Conservation (phyloP, 169 alveolate genomes). For the Cryptosporidium bovis region DNA sequence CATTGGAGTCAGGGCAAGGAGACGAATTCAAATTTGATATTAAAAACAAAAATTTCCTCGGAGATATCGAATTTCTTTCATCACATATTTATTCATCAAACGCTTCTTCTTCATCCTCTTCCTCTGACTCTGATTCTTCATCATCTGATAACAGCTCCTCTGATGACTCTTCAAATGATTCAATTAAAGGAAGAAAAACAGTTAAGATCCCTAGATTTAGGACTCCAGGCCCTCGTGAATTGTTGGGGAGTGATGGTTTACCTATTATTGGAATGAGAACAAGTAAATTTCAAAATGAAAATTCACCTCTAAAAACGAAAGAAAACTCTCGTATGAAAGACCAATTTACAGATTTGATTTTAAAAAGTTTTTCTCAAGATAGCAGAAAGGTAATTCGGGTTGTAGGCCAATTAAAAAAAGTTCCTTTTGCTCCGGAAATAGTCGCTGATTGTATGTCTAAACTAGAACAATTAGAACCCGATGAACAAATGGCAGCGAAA, state of each 20-base stretch:
- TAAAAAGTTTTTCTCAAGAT: background rate
- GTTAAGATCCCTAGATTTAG: slow-evolving; percentile 63
- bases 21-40: too few species aligned
- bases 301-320: slow-evolving; percentile 5
- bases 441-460: slow-evolving; percentile 81
- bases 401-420: slow-evolving; percentile 73
- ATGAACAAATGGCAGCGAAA: slow-evolving; percentile 84
- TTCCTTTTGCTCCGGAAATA: slow-evolving; percentile 79
- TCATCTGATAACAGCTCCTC: slow-evolving; percentile 39
- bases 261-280: slow-evolving; percentile 46
- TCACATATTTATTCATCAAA: background rate
- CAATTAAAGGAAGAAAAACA: slow-evolving; percentile 10
- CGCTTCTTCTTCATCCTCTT: slow-evolving; percentile 21
- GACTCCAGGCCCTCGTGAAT: slow-evolving; percentile 73
- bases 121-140: slow-evolving; percentile 21
- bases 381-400: slow-evolving; percentile 56
- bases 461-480: slow-evolving; percentile 82
- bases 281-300: slow-evolving; percentile 5
- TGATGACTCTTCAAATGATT: slow-evolving; percentile 43
- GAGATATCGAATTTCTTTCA: background rate
- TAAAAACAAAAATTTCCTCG: background rate
- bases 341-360: background rate
- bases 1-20: background rate
- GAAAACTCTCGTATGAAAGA: background rate
- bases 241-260: slow-evolving; percentile 51